Conservation (phyloP, 1,284 basidiomycete species). For the Apiotrichum montevideense region DNA sequence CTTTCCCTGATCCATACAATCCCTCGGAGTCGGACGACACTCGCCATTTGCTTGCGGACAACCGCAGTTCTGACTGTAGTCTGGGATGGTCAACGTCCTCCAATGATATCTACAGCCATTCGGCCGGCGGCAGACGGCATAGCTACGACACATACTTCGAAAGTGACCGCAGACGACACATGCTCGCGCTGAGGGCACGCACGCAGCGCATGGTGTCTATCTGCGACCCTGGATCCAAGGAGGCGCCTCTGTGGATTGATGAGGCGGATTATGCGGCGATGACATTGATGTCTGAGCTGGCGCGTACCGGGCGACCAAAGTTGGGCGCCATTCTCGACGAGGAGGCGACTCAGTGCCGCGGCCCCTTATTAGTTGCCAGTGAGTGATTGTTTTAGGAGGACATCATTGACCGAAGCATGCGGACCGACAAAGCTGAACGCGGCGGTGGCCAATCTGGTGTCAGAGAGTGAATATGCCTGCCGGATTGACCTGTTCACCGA, state of each 20-base stretch:
- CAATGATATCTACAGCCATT: too few species aligned
- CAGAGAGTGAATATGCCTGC: conserved; percentile 46
- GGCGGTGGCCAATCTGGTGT: conserved; percentile 62
- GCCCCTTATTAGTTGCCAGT: conserved; percentile 59
- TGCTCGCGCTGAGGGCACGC: too few species aligned
- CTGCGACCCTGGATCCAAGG: too few species aligned
- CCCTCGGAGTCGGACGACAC: too few species aligned
- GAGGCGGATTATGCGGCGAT: conserved; percentile 64
- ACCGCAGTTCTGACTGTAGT: too few species aligned
- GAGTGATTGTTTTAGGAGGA: conserved; percentile 35
- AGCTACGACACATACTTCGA: too few species aligned
- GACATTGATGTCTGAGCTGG: conserved; percentile 60
- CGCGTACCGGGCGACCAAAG: conserved; percentile 67
- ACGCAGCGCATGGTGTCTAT: too few species aligned
- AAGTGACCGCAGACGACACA: too few species aligned
- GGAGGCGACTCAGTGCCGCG: conserved; percentile 53
- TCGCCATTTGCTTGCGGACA: too few species aligned
- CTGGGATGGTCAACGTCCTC: too few species aligned
- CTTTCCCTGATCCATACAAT: too few species aligned
- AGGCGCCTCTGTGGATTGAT: conserved; percentile 52
- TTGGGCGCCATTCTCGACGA: conserved; percentile 61
- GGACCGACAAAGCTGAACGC: conserved; percentile 68
- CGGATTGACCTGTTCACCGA: conserved; percentile 63
- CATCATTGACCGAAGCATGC: conserved; percentile 48
- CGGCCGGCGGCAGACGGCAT: too few species aligned